Evolutionary conservation across 768 basidiomycete species (phyloP).

Genomic region (Suillus brevipes): DNA sequence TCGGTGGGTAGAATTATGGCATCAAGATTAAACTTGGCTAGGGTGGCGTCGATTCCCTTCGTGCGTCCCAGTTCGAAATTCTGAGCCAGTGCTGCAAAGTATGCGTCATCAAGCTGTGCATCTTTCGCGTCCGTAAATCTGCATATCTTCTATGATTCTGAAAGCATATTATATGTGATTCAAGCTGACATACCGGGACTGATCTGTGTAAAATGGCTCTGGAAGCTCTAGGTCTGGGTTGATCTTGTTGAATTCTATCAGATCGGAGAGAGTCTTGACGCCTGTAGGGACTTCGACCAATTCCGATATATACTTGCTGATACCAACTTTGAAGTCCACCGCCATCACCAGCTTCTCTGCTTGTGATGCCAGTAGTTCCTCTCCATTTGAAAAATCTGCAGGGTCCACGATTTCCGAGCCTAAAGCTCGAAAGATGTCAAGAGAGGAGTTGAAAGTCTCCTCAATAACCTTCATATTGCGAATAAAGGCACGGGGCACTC

Average conservation of each 20-base stretch:
- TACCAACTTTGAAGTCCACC: not conserved
- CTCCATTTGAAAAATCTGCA: slow-evolving; percentile 48
- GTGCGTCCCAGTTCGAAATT: slow-evolving; percentile 50
- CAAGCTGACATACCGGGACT: slow-evolving; percentile 28
- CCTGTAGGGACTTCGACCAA: slow-evolving; percentile 49
- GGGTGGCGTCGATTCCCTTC: slow-evolving; percentile 53
- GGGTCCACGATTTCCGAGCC: slow-evolving; percentile 54
- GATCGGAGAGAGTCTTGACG: slow-evolving; percentile 51
- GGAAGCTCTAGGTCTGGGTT: slow-evolving; percentile 46
- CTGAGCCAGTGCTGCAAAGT: slow-evolving; percentile 43
- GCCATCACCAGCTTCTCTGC: not conserved
- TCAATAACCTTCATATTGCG: slow-evolving; percentile 23
- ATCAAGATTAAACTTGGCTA: slow-evolving; percentile 47
- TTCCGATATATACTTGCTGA: not conserved
- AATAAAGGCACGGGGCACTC: slow-evolving; percentile 46
- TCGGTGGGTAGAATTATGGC: slow-evolving; percentile 51
- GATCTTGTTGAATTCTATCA: slow-evolving; percentile 54
- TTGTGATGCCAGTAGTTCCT: slow-evolving; percentile 40
- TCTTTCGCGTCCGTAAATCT: slow-evolving; percentile 26
- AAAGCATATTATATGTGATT: slow-evolving; percentile 26
- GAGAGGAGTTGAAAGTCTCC: slow-evolving; percentile 39
- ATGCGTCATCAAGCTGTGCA: slow-evolving; percentile 33
- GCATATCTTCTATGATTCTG: not conserved
- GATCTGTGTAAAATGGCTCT: slow-evolving; percentile 29
- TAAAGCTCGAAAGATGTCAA: slow-evolving; percentile 37